These are phyloP conservation scores for Aspergillus cejpii DNA, from an alignment of 2,329 filamentous ascomycete species.

Conservation along the genomic window DNA sequence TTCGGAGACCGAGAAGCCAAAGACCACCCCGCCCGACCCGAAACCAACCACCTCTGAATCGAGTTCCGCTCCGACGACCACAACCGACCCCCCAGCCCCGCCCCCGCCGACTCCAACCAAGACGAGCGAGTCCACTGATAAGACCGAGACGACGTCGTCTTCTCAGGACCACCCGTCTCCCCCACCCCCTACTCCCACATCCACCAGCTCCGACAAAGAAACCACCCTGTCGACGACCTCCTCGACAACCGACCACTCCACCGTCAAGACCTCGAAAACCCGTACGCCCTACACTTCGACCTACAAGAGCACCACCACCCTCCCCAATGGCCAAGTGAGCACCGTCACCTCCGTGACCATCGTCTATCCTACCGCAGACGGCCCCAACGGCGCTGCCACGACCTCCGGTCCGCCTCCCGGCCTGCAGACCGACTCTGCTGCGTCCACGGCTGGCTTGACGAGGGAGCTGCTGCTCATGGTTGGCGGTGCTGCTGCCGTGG, in stretches of 20 bases:
- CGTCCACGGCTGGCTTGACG: slow-evolving; percentile 24
- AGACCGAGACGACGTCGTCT: slow-evolving; percentile 12
- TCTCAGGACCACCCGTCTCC: not conserved
- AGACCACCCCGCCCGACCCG: slow-evolving; percentile 5
- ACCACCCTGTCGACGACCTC: slow-evolving; percentile 18
- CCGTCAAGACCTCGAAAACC: slow-evolving; percentile 18
- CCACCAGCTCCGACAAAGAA: slow-evolving; percentile 6
- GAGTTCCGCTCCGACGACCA: slow-evolving; percentile 17
- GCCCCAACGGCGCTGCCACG: slow-evolving; percentile 18
- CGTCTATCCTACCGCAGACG: slow-evolving; percentile 33
- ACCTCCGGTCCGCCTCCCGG: slow-evolving; percentile 28
- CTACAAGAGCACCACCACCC: slow-evolving; percentile 37
- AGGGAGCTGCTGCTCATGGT: slow-evolving; percentile 37
- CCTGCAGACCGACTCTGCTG: slow-evolving; percentile 37
- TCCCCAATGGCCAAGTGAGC: slow-evolving; percentile 37
- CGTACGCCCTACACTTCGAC: slow-evolving; percentile 35
- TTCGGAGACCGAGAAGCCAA: slow-evolving; percentile 4
- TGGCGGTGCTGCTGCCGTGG: slow-evolving; percentile 38
- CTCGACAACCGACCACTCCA: slow-evolving; percentile 10
- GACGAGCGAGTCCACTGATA: no score
- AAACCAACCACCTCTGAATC: slow-evolving; percentile 7
- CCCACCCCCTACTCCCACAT: slow-evolving; percentile 9
- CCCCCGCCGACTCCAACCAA: no score
- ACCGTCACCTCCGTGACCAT: slow-evolving; percentile 44
- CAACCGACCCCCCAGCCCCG: slow-evolving; percentile 22